Evolutionary conservation across 2,329 filamentous ascomycete species (phyloP).

Genomic region (Verticillium albo-atrum): DNA sequence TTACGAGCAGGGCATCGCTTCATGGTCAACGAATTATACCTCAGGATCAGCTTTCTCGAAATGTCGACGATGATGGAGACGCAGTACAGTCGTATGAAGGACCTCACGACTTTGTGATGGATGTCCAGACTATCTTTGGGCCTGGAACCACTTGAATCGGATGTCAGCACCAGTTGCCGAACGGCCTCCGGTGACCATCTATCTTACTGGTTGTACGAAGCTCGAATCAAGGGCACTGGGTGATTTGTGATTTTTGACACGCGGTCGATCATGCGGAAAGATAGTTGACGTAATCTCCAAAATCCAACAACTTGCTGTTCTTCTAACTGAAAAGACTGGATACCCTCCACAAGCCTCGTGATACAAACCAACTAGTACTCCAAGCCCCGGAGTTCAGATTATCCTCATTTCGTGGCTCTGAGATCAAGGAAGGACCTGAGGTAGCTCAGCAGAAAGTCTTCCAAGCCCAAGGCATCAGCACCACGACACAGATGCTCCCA

Average conservation of each 20-base stretch:
- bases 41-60: background rate
- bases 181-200: too few species aligned
- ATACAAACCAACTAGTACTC: too few species aligned
- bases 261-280: too few species aligned
- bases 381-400: too few species aligned
- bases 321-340: too few species aligned
- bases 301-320: too few species aligned
- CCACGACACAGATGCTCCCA: background rate
- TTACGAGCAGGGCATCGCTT: slow-evolving; percentile 5
- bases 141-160: background rate
- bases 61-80: background rate
- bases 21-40: background rate
- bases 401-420: background rate
- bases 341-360: too few species aligned
- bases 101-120: background rate
- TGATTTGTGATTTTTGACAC: too few species aligned
- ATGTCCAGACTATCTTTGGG: background rate
- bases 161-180: too few species aligned
- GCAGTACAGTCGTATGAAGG: background rate
- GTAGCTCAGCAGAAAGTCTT: background rate
- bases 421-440: background rate
- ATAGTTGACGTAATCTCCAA: too few species aligned
- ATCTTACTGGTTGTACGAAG: too few species aligned
- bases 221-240: too few species aligned
- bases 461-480: background rate